Evolutionary conservation across 2,329 filamentous ascomycete species (phyloP).

Genomic region (Xylariales sp.): DNA sequence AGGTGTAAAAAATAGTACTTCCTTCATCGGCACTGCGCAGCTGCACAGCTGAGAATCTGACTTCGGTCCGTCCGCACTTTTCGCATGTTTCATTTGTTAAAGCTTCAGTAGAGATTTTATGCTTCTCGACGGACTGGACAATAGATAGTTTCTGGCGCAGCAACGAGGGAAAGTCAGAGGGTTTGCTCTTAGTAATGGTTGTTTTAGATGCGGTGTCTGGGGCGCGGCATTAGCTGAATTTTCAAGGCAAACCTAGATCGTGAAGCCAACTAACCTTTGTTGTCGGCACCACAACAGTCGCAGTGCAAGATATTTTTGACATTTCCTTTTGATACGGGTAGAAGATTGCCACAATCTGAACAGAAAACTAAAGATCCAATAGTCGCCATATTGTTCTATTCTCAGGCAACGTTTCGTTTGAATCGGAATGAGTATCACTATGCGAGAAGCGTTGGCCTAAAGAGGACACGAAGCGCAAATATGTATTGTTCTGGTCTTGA

Average conservation of each 20-base stretch:
- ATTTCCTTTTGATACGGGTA: constrained; percentile 82
- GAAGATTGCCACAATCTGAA: constrained; percentile 88
- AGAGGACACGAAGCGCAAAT: constrained; percentile 9
- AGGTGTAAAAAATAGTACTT: constrained; percentile 89
- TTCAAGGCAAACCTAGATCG: not conserved
- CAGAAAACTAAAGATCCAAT: constrained; percentile 95
- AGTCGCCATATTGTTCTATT: constrained; percentile 74
- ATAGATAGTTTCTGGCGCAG: constrained; percentile 88
- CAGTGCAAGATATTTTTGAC: constrained; percentile 81
- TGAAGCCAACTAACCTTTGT: constrained; percentile 71
- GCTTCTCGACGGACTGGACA: constrained; percentile 81
- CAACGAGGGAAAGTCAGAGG: constrained; percentile 89
- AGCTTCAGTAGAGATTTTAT: constrained; percentile 80
- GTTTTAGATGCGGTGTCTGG: constrained; percentile 79
- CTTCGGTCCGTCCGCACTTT: constrained; percentile 83
- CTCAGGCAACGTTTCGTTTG: not conserved
- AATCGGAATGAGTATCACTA: not conserved
- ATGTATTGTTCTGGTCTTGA: not conserved
- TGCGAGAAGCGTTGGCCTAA: not conserved
- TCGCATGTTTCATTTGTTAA: constrained; percentile 75
- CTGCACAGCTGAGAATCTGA: constrained; percentile 87
- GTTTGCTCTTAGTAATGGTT: constrained; percentile 85
- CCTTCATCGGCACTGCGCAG: constrained; percentile 95
- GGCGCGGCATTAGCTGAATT: constrained; percentile 26
- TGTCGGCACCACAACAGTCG: constrained; percentile 86